phyloP scores from a whole-genome alignment of 768 basidiomycete genomes.

The Xerocomus spinulosus region DNA sequence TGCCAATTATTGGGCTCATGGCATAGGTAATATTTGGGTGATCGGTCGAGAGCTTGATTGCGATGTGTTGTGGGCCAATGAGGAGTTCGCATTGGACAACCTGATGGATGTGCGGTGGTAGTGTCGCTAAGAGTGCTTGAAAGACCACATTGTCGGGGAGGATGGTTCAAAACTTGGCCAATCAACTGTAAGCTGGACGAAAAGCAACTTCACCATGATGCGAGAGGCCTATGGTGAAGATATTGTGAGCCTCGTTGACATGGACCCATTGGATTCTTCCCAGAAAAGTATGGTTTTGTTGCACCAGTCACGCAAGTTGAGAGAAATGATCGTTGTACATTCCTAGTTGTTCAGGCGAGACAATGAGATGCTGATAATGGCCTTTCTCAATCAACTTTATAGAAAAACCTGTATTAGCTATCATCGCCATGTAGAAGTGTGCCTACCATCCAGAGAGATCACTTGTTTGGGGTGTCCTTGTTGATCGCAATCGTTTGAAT shows the following conservation, averaged over 20 bases:
- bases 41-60: background rate
- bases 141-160: background rate
- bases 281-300: background rate
- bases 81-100: background rate
- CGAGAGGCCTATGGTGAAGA: background rate
- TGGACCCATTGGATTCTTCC: background rate
- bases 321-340: slow-evolving; percentile 1
- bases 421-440: too few relatives aligned
- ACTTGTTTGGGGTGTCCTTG: background rate
- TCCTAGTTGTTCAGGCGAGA: slow-evolving; percentile 5
- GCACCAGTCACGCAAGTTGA: background rate
- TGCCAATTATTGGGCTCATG: background rate
- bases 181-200: background rate
- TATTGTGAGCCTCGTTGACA: slow-evolving; percentile 6
- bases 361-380: slow-evolving; percentile 1
- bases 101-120: background rate
- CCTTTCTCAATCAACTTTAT: background rate
- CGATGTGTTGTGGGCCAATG: background rate
- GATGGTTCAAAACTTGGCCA: background rate
- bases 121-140: slow-evolving; percentile 1
- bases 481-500: background rate
- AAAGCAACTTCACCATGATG: slow-evolving; percentile 3
- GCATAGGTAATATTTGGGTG: slow-evolving; percentile 4
- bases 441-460: background rate
- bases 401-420: too few relatives aligned